Percentiles rank a stretch among this genome's conserved stretches.
Evolutionary conservation across 495 filamentous ascomycete species (phyloP).

Genomic region (Aspergillus bertholletiae): DNA sequence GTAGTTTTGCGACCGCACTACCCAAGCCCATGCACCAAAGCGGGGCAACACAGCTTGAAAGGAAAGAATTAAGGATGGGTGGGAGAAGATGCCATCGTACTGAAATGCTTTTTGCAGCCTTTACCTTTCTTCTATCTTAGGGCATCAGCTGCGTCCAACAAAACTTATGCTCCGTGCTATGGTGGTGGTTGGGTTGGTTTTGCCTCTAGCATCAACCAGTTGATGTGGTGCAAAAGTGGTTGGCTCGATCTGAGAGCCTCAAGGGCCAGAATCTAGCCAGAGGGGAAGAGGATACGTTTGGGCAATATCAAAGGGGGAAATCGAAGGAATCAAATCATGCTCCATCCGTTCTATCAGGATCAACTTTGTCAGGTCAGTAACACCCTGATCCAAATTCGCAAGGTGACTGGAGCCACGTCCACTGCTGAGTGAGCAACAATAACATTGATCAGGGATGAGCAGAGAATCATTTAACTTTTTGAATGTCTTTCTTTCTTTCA

Average conservation of each 20-base stretch:
- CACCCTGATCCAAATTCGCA: background rate
- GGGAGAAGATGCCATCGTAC: background rate
- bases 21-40: conserved; percentile 2
- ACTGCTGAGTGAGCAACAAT: background rate
- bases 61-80: background rate
- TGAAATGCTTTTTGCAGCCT: background rate
- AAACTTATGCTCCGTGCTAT: background rate
- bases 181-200: background rate
- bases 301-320: too few species aligned
- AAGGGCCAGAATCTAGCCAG: background rate
- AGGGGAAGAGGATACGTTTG: background rate
- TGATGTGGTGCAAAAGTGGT: background rate
- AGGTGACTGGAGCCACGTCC: background rate
- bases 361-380: background rate
- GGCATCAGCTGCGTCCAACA: background rate
- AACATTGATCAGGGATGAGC: background rate
- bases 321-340: too few species aligned
- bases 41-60: conserved; percentile 2
- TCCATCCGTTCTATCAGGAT: background rate
- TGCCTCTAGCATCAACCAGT: background rate
- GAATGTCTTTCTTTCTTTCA: too few species aligned
- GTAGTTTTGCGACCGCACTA: background rate
- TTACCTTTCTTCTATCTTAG: background rate
- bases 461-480: background rate
- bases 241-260: background rate